Conservation (phyloP, 2,329 filamentous ascomycete genomes). For the Sporothrix phasma region DNA sequence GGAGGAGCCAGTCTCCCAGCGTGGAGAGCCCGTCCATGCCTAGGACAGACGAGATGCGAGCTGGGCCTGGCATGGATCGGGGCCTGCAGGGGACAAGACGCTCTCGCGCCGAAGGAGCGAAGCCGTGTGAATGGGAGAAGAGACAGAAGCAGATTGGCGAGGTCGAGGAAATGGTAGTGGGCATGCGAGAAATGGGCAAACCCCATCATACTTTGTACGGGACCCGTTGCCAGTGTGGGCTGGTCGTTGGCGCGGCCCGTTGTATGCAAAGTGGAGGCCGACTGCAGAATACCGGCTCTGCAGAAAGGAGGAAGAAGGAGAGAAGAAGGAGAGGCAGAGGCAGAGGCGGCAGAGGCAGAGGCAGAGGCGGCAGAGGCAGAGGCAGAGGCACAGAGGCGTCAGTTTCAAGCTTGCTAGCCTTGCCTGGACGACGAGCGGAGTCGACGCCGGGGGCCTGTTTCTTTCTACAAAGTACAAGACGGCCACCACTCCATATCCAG, state of each 20-base stretch:
- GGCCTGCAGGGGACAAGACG: neutral
- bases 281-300: neutral
- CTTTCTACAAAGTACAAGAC: neutral
- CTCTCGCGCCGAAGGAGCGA: no score
- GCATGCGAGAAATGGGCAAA: neutral
- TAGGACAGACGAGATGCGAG: neutral
- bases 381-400: no score
- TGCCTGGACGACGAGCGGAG: neutral
- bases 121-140: neutral
- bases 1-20: no score
- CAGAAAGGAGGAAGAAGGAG: neutral
- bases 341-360: no score
- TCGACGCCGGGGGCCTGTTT: neutral
- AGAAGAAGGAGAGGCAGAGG: neutral
- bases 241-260: neutral
- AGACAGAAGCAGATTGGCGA: no score
- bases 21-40: no score
- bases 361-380: no score
- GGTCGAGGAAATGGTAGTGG: neutral
- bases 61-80: neutral
- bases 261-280: neutral
- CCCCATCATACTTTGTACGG: no score
- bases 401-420: slow-evolving; percentile 2
- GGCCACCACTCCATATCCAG: neutral
- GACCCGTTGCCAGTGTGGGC: no score